These are phyloP conservation scores for Chamaecyparis obtusa DNA, from an alignment of 75 land plant species.

Conservation along the genomic window DNA sequence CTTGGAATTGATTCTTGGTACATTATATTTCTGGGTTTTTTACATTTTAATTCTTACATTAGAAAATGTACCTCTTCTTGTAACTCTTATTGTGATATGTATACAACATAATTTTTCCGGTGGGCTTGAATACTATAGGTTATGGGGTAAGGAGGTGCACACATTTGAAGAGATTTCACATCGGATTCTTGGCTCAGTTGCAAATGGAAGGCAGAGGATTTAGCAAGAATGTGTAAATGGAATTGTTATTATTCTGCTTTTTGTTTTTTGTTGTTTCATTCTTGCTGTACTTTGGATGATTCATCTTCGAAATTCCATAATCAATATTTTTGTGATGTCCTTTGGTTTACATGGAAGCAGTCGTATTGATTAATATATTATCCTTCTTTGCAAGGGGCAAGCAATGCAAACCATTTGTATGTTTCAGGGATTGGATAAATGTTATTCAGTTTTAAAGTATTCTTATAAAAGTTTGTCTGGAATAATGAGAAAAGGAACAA, in stretches of 20 bases:
- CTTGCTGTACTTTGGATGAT: neutral
- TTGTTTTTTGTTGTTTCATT: neutral
- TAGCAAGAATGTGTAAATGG: neutral
- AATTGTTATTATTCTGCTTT: neutral
- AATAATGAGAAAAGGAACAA: too few species aligned
- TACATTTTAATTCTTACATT: neutral
- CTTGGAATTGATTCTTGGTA: constrained; percentile 91
- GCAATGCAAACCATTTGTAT: neutral
- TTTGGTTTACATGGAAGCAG: neutral
- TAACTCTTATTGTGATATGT: neutral
- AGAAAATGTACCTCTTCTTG: neutral
- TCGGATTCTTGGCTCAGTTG: constrained; percentile 27
- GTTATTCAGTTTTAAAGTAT: neutral
- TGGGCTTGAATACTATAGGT: constrained; percentile 28
- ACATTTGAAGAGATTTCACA: constrained; percentile 44
- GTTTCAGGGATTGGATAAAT: neutral
- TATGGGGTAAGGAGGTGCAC: constrained; percentile 66
- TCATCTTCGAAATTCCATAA: too few species aligned
- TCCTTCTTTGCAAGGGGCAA: neutral
- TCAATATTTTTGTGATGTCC: neutral
- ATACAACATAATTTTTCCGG: neutral
- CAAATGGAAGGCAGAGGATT: neutral
- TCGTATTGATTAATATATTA: neutral
- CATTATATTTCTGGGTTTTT: neutral
- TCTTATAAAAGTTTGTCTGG: neutral